phyloP scores from a whole-genome alignment of 306 rosid genomes.

The Cyamopsis tetragonoloba region DNA sequence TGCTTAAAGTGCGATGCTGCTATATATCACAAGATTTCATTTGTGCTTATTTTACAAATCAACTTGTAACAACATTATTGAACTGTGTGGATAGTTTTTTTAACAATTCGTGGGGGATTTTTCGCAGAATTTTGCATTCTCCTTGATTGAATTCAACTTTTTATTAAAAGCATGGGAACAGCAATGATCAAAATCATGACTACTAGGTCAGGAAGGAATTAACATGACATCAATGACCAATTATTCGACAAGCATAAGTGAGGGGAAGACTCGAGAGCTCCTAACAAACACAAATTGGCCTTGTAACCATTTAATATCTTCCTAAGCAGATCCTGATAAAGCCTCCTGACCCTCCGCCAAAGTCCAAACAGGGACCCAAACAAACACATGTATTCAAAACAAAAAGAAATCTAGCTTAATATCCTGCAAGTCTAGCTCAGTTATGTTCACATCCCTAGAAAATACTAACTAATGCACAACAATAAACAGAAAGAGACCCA shows the following conservation, averaged over 20 bases:
- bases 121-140: too few relatives aligned
- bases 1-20: too few relatives aligned
- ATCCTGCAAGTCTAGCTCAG: background rate
- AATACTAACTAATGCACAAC: background rate
- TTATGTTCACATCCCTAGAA: background rate
- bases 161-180: background rate
- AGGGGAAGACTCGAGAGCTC: background rate
- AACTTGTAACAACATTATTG: too few relatives aligned
- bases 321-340: background rate
- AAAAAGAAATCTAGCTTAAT: background rate
- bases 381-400: background rate
- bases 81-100: too few relatives aligned
- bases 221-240: background rate
- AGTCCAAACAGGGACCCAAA: too few relatives aligned
- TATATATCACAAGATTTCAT: too few relatives aligned
- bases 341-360: too few relatives aligned
- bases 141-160: background rate
- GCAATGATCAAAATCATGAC: background rate
- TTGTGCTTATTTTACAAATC: too few relatives aligned
- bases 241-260: background rate
- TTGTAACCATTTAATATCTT: background rate
- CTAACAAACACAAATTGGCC: background rate
- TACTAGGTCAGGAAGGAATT: background rate
- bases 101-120: too few relatives aligned
- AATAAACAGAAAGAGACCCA: conserved; percentile 25